Evolutionary conservation across 2,329 filamentous ascomycete genomes (phyloP).

Genomic region (Alternaria sp.): DNA sequence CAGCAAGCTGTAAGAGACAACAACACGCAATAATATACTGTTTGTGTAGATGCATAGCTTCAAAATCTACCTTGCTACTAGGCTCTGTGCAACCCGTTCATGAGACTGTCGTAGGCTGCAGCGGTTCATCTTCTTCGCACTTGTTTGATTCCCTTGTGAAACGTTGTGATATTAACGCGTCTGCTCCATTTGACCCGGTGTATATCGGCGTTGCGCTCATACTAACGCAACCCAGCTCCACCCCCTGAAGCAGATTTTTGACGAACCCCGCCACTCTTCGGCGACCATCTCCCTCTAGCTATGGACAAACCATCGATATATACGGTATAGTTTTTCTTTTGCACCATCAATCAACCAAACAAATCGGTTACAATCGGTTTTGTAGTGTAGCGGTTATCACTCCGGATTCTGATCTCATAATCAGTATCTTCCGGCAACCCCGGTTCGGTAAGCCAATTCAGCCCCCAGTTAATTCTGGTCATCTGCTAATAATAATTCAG

Average conservation of each 20-base stretch:
- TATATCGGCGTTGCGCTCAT: background rate
- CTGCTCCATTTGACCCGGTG: background rate
- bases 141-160: no score
- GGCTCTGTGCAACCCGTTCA: no score
- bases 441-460: slow-evolving; percentile 2
- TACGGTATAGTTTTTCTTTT: background rate
- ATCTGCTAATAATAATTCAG: background rate
- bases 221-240: background rate
- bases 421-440: slow-evolving; percentile 18
- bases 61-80: no score
- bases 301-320: accelerated
- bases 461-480: no score
- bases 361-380: slow-evolving; percentile 15
- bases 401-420: slow-evolving; percentile 16
- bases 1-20: slow-evolving; percentile 69
- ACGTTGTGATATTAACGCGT: no score
- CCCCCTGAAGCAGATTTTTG: background rate
- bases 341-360: slow-evolving; percentile 10
- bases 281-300: background rate
- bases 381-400: slow-evolving; percentile 24
- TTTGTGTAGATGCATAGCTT: no score
- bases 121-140: no score
- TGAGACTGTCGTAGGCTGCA: no score
- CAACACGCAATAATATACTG: no score
- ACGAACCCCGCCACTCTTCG: background rate